These are phyloP conservation scores for Pythium apleroticum DNA, from an alignment of 352 stramenopile genomes.

Conservation along the genomic window DNA sequence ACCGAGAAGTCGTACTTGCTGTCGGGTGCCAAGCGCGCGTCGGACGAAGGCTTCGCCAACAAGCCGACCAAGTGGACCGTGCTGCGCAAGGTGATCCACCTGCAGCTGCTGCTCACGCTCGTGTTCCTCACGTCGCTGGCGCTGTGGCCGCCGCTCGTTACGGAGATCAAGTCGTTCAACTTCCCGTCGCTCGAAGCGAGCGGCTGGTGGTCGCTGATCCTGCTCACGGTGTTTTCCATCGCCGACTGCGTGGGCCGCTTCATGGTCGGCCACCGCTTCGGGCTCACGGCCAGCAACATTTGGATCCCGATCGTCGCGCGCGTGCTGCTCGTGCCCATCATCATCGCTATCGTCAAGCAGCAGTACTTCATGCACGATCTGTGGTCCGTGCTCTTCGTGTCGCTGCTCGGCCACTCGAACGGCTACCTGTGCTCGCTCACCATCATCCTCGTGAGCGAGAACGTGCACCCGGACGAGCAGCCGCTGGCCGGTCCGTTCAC, in stretches of 20 bases:
- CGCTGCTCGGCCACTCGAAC: conserved; percentile 73
- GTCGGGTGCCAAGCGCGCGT: conserved; percentile 23
- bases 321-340: conserved; percentile 62
- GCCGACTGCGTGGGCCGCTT: conserved; percentile 73
- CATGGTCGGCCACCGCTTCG: conserved; percentile 64
- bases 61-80: conserved; percentile 66
- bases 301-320: conserved; percentile 62
- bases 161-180: conserved; percentile 81
- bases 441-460: conserved; percentile 85
- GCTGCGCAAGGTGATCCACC: conserved; percentile 59
- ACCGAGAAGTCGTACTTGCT: conserved; percentile 56
- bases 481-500: conserved; percentile 77
- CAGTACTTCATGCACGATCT: conserved; percentile 67
- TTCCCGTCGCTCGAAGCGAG: conserved; percentile 65
- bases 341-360: conserved; percentile 71
- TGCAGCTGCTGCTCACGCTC: conserved; percentile 67
- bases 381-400: conserved; percentile 72
- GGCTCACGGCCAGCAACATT: conserved; percentile 59
- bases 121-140: conserved; percentile 72
- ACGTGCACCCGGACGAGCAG: conserved; percentile 65
- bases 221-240: conserved; percentile 77
- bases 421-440: conserved; percentile 76
- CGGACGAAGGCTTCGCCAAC: conserved; percentile 20
- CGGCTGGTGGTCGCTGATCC: conserved; percentile 81
- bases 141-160: conserved; percentile 80